Conservation (phyloP, 208 protist genomes). For the Entamoeba histolytica region DNA sequence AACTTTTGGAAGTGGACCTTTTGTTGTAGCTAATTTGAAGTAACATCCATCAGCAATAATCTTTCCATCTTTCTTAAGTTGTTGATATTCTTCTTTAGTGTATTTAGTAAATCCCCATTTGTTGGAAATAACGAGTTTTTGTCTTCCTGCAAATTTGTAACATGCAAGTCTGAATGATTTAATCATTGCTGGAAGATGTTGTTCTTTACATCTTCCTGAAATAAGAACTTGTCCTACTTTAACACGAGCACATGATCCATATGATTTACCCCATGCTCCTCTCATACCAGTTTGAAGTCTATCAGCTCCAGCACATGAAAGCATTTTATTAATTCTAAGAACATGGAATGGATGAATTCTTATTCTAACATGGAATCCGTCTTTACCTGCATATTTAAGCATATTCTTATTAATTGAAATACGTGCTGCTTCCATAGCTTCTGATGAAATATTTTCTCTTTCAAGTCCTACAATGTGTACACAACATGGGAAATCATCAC, state of each 20-base stretch:
- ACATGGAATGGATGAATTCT: slow-evolving; percentile 94
- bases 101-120: slow-evolving; percentile 73
- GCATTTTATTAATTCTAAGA: slow-evolving; percentile 98
- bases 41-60: slow-evolving; percentile 48
- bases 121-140: slow-evolving; percentile 55
- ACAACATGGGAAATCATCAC: slow-evolving; percentile 81
- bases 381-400: slow-evolving; percentile 78
- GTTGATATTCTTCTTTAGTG: slow-evolving; percentile 41
- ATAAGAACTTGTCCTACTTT: slow-evolving; percentile 82
- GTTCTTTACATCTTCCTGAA: slow-evolving; percentile 68
- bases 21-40: slow-evolving; percentile 37
- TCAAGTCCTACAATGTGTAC: slow-evolving; percentile 86
- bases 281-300: slow-evolving; percentile 89
- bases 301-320: slow-evolving; percentile 97
- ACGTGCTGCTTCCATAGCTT: slow-evolving; percentile 93
- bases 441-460: slow-evolving; percentile 86
- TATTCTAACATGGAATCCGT: slow-evolving; percentile 89
- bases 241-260: slow-evolving; percentile 75
- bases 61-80: slow-evolving; percentile 29
- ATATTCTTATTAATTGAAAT: slow-evolving; percentile 98
- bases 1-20: slow-evolving; percentile 37
- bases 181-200: slow-evolving; percentile 29
- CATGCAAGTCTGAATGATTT: slow-evolving; percentile 63
- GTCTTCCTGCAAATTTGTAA: slow-evolving; percentile 71
- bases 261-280: slow-evolving; percentile 83